Evolutionary conservation across 2,329 filamentous ascomycete genomes (phyloP), one percentile per base, ranked within the genome.

Genomic region (Mycogone perniciosa): DNA sequence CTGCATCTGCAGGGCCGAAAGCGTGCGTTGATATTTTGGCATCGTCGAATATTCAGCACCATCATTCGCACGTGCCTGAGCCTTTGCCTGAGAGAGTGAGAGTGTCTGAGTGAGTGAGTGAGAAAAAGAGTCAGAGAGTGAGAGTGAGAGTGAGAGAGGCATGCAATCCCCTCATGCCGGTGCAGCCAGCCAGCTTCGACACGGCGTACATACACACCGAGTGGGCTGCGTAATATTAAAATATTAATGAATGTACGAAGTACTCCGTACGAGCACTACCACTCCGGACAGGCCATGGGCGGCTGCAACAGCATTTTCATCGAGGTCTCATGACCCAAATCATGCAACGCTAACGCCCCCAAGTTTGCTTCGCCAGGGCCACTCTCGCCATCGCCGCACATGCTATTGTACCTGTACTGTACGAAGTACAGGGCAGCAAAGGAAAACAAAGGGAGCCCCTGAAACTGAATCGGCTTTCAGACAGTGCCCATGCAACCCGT

Each of bases 321-420:
- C 34, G 44, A 54, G 61, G 61, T 65, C 63, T 57, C 62, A 64
- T 64, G 63, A 65, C 62, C 62, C 53, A 52, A 52, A 54, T 50
- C 52, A 59, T 59, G 56, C 58, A 56, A 61, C 60, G 62, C 62
- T 62, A 65, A 60, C 49, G 52, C 43, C 50, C 51, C 52, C 43
- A 55, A 51, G 48, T 56, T 57, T 53, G 30, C 43, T 39, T 54
- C 48, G 46, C 52, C 48, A 48, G 33, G 34, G 33, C 48, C 37
- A 48, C 40, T 35, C 34, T 51, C 45, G 35, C 52, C 52, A 47
- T 50, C 48, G 26, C 8, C 48, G 37, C 46, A 45, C 50, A 44
- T 44, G 31, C 35, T 20, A 20, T 20, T 20, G 20, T 20, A 20
- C 20, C 20, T 20, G 20, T 20, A 20, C 20, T 20, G 20, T 20